Base-by-base conservation (phyloP, 2,329 filamentous ascomycete genomes). In the Colletotrichum higginsianum region DNA sequence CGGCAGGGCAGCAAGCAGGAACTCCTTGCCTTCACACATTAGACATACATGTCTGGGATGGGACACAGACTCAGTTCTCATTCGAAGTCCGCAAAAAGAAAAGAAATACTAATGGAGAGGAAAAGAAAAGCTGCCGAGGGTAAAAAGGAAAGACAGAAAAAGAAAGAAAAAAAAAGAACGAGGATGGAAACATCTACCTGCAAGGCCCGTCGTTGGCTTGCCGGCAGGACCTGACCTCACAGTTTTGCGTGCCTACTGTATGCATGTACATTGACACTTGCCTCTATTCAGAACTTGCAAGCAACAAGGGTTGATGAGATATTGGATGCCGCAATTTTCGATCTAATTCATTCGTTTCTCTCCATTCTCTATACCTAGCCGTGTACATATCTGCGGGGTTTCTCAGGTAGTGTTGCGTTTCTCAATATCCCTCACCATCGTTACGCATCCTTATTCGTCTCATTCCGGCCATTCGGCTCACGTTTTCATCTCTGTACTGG, bases 261-360 rank as follows among this genome's bases (percentile, higher is more conserved):
- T 35, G 30, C 9, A 35, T 57, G 49, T 46, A 50, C 42, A 61
- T 49, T 21, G 16, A 47, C 68, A 68, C 65, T 64, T 71, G 68
- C 53, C 58, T 67, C 64, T 55, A 64, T 71, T 71, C 65, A 71
- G 68, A 71, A 55, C 65, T 68, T 68, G 52, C 68, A 71, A 68
- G 68, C 65, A 71, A 68, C 68, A 71, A 68, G 68, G 68, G 58
- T 68, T 60, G 65, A 49, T 44, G 18, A 18, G 46, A 71, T 53
- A 63, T 64, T 71, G 38, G 60, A 42, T 30, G 40, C 49, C 52
- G 47, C 61, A 52, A 35, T 63, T 11, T 15, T 61, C n/a, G 46
- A 61, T 50, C 40, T 15, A 23, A 21, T 42, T 21, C 23, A 4
- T n/a, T 38, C 38, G 26, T 44, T 49, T 23, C n/a, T 9, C 23